Evolutionary conservation across 768 basidiomycete species (phyloP), one percentile per base, ranked within the genome.

Genomic region (Glaciozyma antarctica): DNA sequence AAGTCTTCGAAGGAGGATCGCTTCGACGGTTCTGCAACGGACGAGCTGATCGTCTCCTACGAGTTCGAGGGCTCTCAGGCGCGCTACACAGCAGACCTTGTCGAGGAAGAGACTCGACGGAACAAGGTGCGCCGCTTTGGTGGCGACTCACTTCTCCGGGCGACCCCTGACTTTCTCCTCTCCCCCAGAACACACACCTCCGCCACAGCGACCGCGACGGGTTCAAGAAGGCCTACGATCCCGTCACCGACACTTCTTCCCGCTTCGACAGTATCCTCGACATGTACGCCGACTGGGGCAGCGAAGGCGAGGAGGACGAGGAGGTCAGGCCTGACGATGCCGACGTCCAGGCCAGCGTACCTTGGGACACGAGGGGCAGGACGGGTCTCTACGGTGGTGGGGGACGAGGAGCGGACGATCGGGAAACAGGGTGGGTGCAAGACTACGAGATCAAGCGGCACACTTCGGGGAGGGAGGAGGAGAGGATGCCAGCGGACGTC

Each of bases 341-440:
- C 21, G 53, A 49, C 5, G n/a, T 38, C 47, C 47, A 56, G 24
- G 26, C 55, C 21, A 26, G 41, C 26, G 10, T n/a, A 2, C 1
- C 30, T 12, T 69, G 68, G 67, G 68, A 70, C 32, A 58, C 65
- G 57, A 61, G 67, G 22, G 67, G 67, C 28, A 62, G 61, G 63
- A 66, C 43, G 34, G 68, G 68, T 8, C 43, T 70, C 1, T 70
- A 66, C 53, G 68, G 68, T 32, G 68, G 68, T 12, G 68, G 68
- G 21, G 68, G 68, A 13, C 49, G 64, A 9, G 68, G 68, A 5
- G 68, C 68, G 12, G 60, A 70, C 60, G 65, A 70, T 30, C 49
- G 57, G 30, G 68, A 70, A 51, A 70, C 68, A 16, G 68, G 68
- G 1, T 70, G 68, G 68, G 62, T 63, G 10, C 24, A 60, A 16